Base-by-base conservation (phyloP, 108 stramenopile species). In the Hondaea fermentalgiana region DNA sequence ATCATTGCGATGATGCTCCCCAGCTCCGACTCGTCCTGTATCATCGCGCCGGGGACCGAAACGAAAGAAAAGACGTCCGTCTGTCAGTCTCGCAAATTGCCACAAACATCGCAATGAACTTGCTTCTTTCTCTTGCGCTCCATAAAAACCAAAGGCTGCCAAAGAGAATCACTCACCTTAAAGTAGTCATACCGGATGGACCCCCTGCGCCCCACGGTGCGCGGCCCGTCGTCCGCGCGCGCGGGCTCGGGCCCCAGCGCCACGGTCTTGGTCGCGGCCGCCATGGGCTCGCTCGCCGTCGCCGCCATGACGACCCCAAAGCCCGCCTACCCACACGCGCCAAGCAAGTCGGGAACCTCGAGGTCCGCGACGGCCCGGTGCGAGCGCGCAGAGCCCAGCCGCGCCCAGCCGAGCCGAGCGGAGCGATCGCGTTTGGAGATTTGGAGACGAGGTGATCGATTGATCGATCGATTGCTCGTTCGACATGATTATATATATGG, bases 1-100 rank as follows among this genome's bases (percentile, higher is more conserved):
- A 94, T 93, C 57, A 94, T 90, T 6, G 87, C 88, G 90, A 93
- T 93, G 90, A 94, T 51, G 42, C 87, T 25, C 58, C 10, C 59
- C 49, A 87, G 83, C 59, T 87, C 29, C 5, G 57, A 60, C 58
- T 90, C 89, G 47, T 89, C 89, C 72, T 76, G 76, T 23, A 72
- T 29, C 23, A 42, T 72, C 19, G 19, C 19, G 2, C n/a, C 59
- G 21, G 21, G 21, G 21, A 59, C 19, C 19, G 59, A 19, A 59
- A n/a, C 0, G n/a, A 59, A 59, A 59, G 19, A 59, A 59, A 23
- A 35, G 35, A 2, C 35, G 35, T 35, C 35, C 2, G 35, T 35
- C 35, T 35, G 35, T 35, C 35, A 35, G 35, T 35, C 35, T 35
- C 35, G 35, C 35, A 35, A 35, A 35, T 35, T 35, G 35, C 35